Base-by-base conservation (phyloP, 1,139 yeast species). In the Taphrina wiesneri region DNA sequence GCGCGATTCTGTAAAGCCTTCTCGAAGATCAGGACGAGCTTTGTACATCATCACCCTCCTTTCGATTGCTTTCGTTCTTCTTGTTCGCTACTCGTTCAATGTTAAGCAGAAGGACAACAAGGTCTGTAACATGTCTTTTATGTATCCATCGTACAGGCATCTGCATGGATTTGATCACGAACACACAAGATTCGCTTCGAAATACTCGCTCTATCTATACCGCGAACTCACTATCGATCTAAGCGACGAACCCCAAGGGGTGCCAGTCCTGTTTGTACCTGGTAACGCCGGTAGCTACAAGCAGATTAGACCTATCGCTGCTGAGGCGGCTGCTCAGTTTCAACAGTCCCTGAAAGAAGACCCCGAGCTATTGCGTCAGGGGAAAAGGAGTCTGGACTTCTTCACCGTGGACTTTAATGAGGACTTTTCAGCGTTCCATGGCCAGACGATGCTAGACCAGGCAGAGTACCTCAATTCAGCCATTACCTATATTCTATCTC, bases 221-320 rank as follows among this genome's bases (percentile, higher is more conserved):
- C 80, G 84, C 68, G 99, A 93, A 74, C 77, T 78, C 15, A 76
- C 77, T 32, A 75, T 75, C 9, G 78, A 77, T 11, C 73, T 78
- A 15, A 43, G 65, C 39, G 60, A 87, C 39, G 69, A 70, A 36
- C 77, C 78, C 3, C 82, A 81, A 62, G 99, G 98, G 0, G 82
- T 87, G 0, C 99, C 99, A 0, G 90, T 90, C 0, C 78, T 95
- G 23, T 95, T 95, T 74, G 88, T 95, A 46, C 99, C 99, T 0
- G 99, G 99, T 0, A 95, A 95, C 74, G 99, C 99, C 0, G 99
- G 99, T 0, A 88, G 96, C 70, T 91, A 85, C 75, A 84, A 86
- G 71, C 99, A 95, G 76, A 96, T 85, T 9, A 80, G 99, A 66
- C 88, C 97, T 0, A 83, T 95, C n/a, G 99, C 98, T 0, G 86